phyloP scores from a whole-genome alignment of 2,329 filamentous ascomycete species.

The Trichoderma sp. region DNA sequence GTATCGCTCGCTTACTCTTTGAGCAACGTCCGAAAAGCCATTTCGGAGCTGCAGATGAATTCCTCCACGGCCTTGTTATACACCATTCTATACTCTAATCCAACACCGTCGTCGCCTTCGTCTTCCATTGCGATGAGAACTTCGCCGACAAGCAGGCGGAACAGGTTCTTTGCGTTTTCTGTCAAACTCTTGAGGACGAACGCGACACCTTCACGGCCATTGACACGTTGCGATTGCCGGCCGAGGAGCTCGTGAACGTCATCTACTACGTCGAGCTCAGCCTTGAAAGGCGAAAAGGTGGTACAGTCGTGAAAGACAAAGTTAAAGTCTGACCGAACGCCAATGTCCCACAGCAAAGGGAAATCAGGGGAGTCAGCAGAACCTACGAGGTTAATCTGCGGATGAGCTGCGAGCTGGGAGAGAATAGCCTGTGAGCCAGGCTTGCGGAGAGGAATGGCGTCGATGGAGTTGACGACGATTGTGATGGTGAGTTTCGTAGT shows the following conservation, averaged over 20 bases:
- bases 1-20: conserved; percentile 68
- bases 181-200: conserved; percentile 90
- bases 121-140: conserved; percentile 72
- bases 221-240: conserved; percentile 74
- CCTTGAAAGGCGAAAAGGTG: conserved; percentile 73
- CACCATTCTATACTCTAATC: conserved; percentile 85
- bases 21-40: conserved; percentile 88
- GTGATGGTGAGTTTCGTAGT: conserved; percentile 52
- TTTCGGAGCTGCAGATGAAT: conserved; percentile 95
- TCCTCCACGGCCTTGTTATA: conserved; percentile 97
- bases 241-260: conserved; percentile 87
- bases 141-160: conserved; percentile 81
- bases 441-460: conserved; percentile 74
- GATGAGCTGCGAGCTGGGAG: conserved; percentile 73
- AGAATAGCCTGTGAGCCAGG: conserved; percentile 70
- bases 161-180: conserved; percentile 87
- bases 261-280: conserved; percentile 82
- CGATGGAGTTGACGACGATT: conserved; percentile 82
- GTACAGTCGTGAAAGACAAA: conserved; percentile 94
- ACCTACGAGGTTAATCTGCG: conserved; percentile 70
- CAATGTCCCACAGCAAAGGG: conserved; percentile 84
- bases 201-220: conserved; percentile 86
- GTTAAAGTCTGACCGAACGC: conserved; percentile 77
- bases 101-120: conserved; percentile 58
- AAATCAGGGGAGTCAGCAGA: conserved; percentile 90